These are phyloP conservation scores for Saprolegnia parasitica DNA, from an alignment of 352 stramenopile species.

Conservation along the genomic window DNA sequence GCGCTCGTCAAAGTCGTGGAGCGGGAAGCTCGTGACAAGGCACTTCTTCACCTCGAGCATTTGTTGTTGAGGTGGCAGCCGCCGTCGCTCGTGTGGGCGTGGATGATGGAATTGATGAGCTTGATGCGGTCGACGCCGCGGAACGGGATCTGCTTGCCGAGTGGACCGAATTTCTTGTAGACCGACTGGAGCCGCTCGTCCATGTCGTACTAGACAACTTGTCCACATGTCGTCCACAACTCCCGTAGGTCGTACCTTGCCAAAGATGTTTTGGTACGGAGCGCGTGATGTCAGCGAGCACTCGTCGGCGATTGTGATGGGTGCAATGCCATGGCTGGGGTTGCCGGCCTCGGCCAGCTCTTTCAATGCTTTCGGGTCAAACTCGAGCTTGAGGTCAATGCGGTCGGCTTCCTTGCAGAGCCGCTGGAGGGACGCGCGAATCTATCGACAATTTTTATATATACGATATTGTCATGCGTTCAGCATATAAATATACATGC, in stretches of 20 bases:
- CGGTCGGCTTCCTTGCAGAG: slow-evolving; percentile 64
- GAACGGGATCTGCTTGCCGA: slow-evolving; percentile 67
- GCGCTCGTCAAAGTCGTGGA: slow-evolving; percentile 56
- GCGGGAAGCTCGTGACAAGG: slow-evolving; percentile 51
- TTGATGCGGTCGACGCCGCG: slow-evolving; percentile 72
- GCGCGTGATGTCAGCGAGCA: slow-evolving; percentile 47
- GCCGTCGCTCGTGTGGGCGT: slow-evolving; percentile 46
- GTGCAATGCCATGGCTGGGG: slow-evolving; percentile 53
- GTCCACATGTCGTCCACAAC: neutral
- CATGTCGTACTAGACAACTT: slow-evolving; percentile 45
- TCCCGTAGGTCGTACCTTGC: slow-evolving; percentile 37
- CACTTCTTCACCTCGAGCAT: slow-evolving; percentile 51
- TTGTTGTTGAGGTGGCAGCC: slow-evolving; percentile 54
- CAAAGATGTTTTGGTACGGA: slow-evolving; percentile 66
- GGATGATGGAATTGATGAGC: slow-evolving; percentile 67
- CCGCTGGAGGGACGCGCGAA: slow-evolving; percentile 53
- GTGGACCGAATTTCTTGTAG: slow-evolving; percentile 68
- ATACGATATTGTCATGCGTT: too few relatives aligned
- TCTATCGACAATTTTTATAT: slow-evolving; percentile 15
- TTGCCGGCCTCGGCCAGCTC: slow-evolving; percentile 53
- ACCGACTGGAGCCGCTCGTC: slow-evolving; percentile 50
- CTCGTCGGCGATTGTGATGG: slow-evolving; percentile 54
- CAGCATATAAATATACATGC: slow-evolving; percentile 30
- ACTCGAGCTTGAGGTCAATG: slow-evolving; percentile 78
- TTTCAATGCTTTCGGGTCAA: slow-evolving; percentile 51